Percentiles rank a stretch among this genome's conserved stretches.
Evolutionary conservation across 179 eudicot genomes (phyloP).

Genomic region (Camellia oleifera): DNA sequence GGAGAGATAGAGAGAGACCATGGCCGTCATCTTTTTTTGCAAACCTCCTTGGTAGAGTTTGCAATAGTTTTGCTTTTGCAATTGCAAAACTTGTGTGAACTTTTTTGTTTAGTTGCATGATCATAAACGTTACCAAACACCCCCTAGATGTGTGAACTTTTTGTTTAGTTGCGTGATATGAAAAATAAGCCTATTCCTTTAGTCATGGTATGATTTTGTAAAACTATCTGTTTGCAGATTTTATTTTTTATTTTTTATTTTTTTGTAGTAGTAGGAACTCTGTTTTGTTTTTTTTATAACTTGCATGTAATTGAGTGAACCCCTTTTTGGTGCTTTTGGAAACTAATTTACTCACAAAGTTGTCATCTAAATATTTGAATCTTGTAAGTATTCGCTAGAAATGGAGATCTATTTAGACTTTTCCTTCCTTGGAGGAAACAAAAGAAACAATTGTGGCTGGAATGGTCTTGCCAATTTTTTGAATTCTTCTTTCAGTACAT

Average conservation of each 20-base stretch:
- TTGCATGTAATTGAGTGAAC: neutral
- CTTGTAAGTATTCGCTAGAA: neutral
- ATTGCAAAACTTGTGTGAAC: too few species aligned
- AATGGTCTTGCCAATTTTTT: neutral
- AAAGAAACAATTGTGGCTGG: neutral
- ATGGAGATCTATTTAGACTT: neutral
- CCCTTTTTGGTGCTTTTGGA: conserved; percentile 4
- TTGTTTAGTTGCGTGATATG: neutral
- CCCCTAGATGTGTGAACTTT: neutral
- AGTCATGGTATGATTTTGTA: neutral
- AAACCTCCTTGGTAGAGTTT: too few species aligned
- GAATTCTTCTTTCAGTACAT: neutral
- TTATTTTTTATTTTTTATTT: neutral
- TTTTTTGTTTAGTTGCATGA: too few species aligned
- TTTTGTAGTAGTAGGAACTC: neutral
- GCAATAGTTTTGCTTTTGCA: too few species aligned
- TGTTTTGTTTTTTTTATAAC: neutral
- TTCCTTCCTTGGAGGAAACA: neutral
- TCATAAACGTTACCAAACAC: too few species aligned
- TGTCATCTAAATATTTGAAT: neutral
- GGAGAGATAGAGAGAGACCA: too few species aligned
- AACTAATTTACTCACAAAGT: neutral
- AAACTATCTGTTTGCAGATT: neutral
- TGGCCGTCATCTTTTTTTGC: too few species aligned
- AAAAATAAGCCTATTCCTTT: neutral